Evolutionary conservation across 2,329 filamentous ascomycete species (phyloP), one percentile per base, ranked within the genome.

Genomic region (Cryphonectria carpinicola): DNA sequence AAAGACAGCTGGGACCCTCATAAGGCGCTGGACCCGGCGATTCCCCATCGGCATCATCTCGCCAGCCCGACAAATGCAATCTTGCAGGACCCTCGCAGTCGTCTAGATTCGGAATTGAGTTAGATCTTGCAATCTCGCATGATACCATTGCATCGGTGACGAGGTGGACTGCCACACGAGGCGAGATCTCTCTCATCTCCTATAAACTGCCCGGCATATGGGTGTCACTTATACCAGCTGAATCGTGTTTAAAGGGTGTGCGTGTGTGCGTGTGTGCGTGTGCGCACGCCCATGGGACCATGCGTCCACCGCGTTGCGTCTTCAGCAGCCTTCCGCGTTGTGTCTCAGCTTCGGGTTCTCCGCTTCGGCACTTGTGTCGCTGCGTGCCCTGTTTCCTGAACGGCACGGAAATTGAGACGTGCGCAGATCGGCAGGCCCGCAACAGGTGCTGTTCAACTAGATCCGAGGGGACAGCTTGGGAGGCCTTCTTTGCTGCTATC

Each of bases 41-140:
- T 58, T 32, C 65, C 65, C 32, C 65, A 58, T 58, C 52, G 65
- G 32, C 54, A 66, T 58, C 52, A 66, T 66, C 49, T 66, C 65
- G 64, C 64, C 64, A 66, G 43, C 28, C 37, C 37, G 61, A 28
- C 22, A 28, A 46, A 3, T 32, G 37, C 39, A 64, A 64, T 64
- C 61, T 64, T 39, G 43, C 39, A 63, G 61, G 19, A 8, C 11
- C 61, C 25, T 22, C 19, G n/a, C 19, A 35, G n/a, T 8, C 43
- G 25, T 65, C 56, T 28, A 54, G 43, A 41, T 52, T 35, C 41
- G 65, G 61, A 8, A 28, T 46, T 7, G 14, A 43, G 7, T 61
- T 46, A 39, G 65, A 67, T 67, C 65, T 67, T 25, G 37, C 65
- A 65, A 65, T 65, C 63, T 65, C 63, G 39, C 39, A 32, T n/a